A percentile compares a stretch with the other conserved stretches of the same genome.
Conservation (phyloP, 1,284 basidiomycete genomes). For the Rhodotorula sp. region DNA sequence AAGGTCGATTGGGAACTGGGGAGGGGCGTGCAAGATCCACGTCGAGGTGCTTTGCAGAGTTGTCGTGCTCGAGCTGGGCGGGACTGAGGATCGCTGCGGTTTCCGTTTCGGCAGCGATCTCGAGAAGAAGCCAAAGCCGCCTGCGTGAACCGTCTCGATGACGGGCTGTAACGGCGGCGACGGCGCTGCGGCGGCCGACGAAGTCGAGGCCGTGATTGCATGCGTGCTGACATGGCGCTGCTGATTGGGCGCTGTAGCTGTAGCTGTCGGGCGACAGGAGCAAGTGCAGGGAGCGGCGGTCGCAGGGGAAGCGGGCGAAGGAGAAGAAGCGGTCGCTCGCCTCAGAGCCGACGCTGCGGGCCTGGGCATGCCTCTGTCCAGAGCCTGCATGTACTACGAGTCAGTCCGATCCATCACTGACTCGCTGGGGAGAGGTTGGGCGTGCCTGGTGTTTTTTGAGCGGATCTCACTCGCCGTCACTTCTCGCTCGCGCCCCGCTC, state of each 20-base stretch:
- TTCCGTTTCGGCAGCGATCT: slow-evolving; percentile 27
- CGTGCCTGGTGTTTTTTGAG: too few relatives aligned
- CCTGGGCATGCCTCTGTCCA: slow-evolving; percentile 2
- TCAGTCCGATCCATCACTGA: neutral
- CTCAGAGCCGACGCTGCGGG: neutral
- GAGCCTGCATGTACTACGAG: too few relatives aligned
- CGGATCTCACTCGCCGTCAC: too few relatives aligned
- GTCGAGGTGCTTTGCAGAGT: neutral
- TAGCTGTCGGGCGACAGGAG: neutral
- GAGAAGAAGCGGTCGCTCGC: neutral
- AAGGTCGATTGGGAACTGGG: neutral
- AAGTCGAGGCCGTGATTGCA: neutral
- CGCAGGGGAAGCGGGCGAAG: neutral
- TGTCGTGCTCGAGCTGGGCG: neutral
- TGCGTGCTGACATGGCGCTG: neutral
- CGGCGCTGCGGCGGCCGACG: neutral
- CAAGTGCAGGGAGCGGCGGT: slow-evolving; percentile 7
- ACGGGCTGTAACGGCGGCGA: neutral
- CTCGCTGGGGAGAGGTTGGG: too few relatives aligned
- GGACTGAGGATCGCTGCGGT: neutral
- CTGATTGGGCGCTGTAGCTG: neutral
- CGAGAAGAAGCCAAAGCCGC: slow-evolving; percentile 40
- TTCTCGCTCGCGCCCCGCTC: too few relatives aligned
- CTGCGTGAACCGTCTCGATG: slow-evolving; percentile 17
- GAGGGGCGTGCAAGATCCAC: neutral